phyloP scores from a whole-genome alignment of 805 yeast species.

The Hanseniaspora vineae region DNA sequence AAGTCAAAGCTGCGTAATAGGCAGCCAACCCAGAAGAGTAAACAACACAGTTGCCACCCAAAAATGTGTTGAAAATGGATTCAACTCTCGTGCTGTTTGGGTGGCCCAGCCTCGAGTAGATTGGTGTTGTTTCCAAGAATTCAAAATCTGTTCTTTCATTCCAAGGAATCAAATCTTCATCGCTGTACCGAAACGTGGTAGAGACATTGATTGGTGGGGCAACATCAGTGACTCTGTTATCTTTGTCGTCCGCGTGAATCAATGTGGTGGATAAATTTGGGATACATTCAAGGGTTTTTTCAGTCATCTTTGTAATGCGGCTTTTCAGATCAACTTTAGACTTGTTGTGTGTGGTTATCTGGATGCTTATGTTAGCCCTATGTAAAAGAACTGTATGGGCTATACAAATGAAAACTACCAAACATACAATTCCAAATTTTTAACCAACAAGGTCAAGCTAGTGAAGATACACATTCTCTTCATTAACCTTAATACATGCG shows the following conservation, averaged over 20 bases:
- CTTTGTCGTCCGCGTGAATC: slow-evolving; percentile 60
- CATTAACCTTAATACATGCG: too few species aligned
- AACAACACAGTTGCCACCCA: slow-evolving; percentile 52
- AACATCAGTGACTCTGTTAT: slow-evolving; percentile 47
- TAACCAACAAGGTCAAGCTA: too few species aligned
- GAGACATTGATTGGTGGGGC: slow-evolving; percentile 72
- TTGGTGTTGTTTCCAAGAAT: slow-evolving; percentile 24
- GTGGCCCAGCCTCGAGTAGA: slow-evolving; percentile 65
- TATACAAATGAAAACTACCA: too few species aligned
- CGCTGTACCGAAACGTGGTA: slow-evolving; percentile 61
- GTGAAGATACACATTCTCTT: too few species aligned
- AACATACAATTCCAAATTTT: too few species aligned
- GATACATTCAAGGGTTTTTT: background rate
- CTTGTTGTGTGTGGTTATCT: too few species aligned
- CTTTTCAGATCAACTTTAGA: too few species aligned
- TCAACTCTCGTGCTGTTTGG: slow-evolving; percentile 64
- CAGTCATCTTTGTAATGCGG: background rate
- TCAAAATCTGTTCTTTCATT: slow-evolving; percentile 25
- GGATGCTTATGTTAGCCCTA: too few species aligned
- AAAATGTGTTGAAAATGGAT: slow-evolving; percentile 42
- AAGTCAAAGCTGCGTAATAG: slow-evolving; percentile 58
- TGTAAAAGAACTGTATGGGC: too few species aligned
- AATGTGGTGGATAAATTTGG: slow-evolving; percentile 28
- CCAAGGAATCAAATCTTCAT: slow-evolving; percentile 39
- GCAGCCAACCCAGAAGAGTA: slow-evolving; percentile 78